Conservation (phyloP, 2,329 filamentous ascomycete species). For the Trichoderma pleuroti region DNA sequence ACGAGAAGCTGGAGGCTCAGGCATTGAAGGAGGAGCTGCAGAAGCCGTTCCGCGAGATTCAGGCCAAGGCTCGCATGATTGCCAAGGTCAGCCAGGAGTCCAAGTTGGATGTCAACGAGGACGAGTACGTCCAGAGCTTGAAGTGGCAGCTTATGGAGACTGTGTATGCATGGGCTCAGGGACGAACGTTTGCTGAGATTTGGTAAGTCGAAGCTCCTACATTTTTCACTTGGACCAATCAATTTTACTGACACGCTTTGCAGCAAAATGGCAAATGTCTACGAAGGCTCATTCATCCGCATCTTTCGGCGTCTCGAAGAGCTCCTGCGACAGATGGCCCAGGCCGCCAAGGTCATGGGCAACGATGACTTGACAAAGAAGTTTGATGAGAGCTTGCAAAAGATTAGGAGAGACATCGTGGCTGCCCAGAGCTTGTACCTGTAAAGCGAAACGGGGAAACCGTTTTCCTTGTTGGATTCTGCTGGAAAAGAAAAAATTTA, state of each 20-base stretch:
- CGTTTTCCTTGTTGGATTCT: background rate
- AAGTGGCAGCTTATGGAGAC: conserved; percentile 98
- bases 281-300: conserved; percentile 93
- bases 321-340: conserved; percentile 87
- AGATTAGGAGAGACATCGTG: conserved; percentile 90
- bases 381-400: conserved; percentile 80
- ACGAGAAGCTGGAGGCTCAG: conserved; percentile 83
- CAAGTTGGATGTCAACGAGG: conserved; percentile 90
- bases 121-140: conserved; percentile 84
- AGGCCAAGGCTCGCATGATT: conserved; percentile 79
- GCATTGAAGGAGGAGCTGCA: conserved; percentile 77
- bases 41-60: conserved; percentile 82
- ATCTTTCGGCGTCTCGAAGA: conserved; percentile 95
- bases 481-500: background rate
- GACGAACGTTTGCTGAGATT: conserved; percentile 85
- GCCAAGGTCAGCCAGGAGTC: conserved; percentile 94
- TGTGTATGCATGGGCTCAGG: conserved; percentile 86
- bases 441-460: conserved; percentile 34
- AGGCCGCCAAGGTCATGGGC: conserved; percentile 97
- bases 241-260: conserved; percentile 24
- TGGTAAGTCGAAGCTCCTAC: conserved; percentile 63
- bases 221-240: background rate
- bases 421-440: conserved; percentile 91
- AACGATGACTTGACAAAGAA: conserved; percentile 89
- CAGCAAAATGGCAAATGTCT: conserved; percentile 98